A percentile compares a stretch with the other conserved stretches of the same genome.
Conservation (phyloP, 345 rosid genomes). For the Eucalyptus camaldulensis region DNA sequence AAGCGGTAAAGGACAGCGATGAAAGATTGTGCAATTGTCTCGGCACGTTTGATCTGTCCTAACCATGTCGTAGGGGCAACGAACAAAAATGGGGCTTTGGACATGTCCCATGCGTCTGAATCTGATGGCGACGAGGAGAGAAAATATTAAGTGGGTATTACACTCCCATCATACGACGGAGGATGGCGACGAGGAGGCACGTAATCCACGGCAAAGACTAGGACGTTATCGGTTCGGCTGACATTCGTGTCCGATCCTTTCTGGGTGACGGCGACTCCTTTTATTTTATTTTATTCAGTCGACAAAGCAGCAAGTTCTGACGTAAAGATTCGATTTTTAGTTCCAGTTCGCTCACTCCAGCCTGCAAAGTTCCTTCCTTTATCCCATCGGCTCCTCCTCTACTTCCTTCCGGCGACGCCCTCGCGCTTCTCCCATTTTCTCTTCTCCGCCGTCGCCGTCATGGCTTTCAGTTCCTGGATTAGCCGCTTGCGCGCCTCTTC, state of each 20-base stretch:
- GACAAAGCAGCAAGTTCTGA: neutral
- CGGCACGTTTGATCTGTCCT: neutral
- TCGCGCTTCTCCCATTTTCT: neutral
- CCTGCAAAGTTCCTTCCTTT: neutral
- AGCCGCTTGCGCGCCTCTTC: constrained; percentile 1
- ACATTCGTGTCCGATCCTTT: too few relatives aligned
- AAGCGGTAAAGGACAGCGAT: neutral
- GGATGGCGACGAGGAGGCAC: neutral
- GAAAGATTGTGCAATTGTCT: neutral
- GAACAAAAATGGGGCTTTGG: neutral
- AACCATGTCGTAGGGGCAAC: neutral
- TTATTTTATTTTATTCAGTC: neutral
- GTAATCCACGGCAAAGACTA: accelerated
- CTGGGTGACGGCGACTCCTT: neutral
- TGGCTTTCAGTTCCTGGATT: constrained; percentile 1
- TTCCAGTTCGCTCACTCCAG: neutral
- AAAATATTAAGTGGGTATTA: too few relatives aligned
- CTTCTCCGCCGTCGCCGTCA: neutral
- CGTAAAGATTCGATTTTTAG: neutral
- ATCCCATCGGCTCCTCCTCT: neutral
- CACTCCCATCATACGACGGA: too few relatives aligned
- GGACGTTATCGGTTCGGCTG: neutral
- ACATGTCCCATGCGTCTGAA: neutral
- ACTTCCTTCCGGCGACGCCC: neutral
- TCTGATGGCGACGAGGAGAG: neutral